Conservation (phyloP, 257 asterid genomes). For the Lycium ferocissimum region DNA sequence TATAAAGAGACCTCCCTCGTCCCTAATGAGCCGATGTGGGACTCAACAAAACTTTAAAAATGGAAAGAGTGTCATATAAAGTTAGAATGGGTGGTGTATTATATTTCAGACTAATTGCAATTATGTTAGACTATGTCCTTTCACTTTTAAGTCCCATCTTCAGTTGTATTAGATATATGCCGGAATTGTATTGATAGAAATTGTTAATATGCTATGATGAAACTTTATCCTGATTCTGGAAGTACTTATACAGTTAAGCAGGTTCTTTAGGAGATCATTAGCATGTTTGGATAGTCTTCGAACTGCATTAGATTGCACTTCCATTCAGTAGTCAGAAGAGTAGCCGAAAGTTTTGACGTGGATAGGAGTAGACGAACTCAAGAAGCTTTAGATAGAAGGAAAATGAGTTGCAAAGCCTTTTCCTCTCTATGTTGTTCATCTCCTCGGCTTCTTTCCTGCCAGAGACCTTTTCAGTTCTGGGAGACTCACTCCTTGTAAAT, state of each 20-base stretch:
- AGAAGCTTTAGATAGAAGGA: background rate
- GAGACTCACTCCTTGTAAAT: background rate
- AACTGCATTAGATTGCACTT: background rate
- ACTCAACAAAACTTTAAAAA: background rate
- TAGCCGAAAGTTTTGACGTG: background rate
- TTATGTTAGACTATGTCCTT: background rate
- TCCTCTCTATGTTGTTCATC: conserved; percentile 4
- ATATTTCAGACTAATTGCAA: background rate
- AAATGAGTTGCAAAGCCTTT: background rate
- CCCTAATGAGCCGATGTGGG: background rate
- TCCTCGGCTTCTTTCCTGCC: background rate
- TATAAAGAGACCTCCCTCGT: background rate
- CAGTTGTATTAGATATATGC: background rate
- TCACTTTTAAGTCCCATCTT: conserved; percentile 10
- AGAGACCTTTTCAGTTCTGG: background rate
- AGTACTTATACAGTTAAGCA: background rate
- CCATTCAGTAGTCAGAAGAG: background rate
- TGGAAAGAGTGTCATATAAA: background rate
- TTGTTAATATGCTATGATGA: background rate
- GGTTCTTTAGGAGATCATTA: background rate
- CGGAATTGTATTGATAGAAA: background rate
- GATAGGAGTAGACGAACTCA: background rate
- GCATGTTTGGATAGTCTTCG: background rate
- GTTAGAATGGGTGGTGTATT: background rate
- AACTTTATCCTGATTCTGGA: background rate